These are phyloP conservation scores for Candida bentonensis DNA, from an alignment of 805 yeast species.

Conservation along the genomic window DNA sequence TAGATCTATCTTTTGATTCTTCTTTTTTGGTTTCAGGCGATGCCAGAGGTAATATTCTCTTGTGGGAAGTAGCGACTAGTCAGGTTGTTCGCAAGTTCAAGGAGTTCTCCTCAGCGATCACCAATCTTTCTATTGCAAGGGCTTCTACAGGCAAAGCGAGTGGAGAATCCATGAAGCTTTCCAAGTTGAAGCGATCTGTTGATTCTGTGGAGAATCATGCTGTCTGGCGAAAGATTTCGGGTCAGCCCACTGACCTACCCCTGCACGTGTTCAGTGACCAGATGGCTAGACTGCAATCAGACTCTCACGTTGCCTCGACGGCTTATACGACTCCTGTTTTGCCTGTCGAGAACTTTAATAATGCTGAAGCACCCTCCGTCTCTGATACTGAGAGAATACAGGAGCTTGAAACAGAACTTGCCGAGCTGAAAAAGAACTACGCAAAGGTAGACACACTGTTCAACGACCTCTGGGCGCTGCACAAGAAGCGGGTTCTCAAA, in stretches of 20 bases:
- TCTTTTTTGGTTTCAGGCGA: conserved; percentile 63
- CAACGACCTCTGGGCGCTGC: conserved; percentile 14
- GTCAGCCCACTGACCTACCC: conserved; percentile 3
- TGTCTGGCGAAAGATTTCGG: conserved; percentile 9
- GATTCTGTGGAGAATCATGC: conserved; percentile 10
- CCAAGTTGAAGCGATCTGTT: conserved; percentile 15
- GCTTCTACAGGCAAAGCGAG: not conserved
- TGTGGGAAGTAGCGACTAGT: conserved; percentile 40
- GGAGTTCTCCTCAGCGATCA: conserved; percentile 13
- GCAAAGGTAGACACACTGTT: conserved; percentile 9
- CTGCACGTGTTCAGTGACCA: too few species aligned
- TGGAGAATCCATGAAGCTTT: conserved; percentile 11
- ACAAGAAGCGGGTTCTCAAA: not conserved
- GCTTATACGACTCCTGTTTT: too few species aligned
- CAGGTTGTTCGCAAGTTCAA: conserved; percentile 20
- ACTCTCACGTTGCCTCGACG: too few species aligned
- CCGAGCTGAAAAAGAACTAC: conserved; percentile 10
- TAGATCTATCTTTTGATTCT: conserved; percentile 62
- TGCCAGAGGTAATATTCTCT: conserved; percentile 46
- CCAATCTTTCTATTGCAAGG: conserved; percentile 8
- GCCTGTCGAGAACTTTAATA: too few species aligned
- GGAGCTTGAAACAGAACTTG: too few species aligned
- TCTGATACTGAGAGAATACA: too few species aligned
- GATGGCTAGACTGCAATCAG: too few species aligned
- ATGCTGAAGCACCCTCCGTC: too few species aligned